These are phyloP conservation scores for Chlamydomonas schloesseri DNA, from an alignment of 139 green algal genomes.

Conservation along the genomic window DNA sequence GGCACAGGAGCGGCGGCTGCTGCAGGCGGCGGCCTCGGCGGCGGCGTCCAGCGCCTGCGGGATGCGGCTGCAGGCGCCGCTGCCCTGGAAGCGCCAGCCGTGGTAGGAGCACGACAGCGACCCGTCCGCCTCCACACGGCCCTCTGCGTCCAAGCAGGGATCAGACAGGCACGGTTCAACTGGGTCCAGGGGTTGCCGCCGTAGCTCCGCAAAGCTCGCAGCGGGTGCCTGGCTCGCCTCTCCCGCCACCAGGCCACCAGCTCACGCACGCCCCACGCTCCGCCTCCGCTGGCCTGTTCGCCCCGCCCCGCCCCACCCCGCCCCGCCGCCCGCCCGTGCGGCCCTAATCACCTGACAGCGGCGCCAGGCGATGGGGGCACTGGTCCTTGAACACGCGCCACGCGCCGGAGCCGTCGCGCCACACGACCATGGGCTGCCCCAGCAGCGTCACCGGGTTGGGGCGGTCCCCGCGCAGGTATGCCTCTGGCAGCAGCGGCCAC, in stretches of 20 bases:
- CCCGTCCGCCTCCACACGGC: slow-evolving; percentile 57
- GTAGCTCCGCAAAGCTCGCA: no score
- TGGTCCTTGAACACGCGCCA: slow-evolving; percentile 52
- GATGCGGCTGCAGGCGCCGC: slow-evolving; percentile 50
- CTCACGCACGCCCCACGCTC: no score
- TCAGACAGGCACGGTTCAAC: no score
- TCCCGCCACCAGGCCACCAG: no score
- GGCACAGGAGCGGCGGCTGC: slow-evolving; percentile 1
- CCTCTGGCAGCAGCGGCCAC: slow-evolving; percentile 31
- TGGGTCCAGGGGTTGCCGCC: no score
- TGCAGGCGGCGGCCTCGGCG: slow-evolving; percentile 25
- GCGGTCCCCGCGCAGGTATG: slow-evolving; percentile 22
- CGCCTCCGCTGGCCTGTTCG: no score
- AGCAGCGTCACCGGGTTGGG: slow-evolving; percentile 46
- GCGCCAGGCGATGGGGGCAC: slow-evolving; percentile 61
- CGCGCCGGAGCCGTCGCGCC: slow-evolving; percentile 28
- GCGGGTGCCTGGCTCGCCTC: no score
- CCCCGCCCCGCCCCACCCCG: no score
- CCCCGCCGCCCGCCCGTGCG: no score
- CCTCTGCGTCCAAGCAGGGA: no score
- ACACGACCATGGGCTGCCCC: slow-evolving; percentile 47
- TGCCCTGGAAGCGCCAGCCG: slow-evolving; percentile 53
- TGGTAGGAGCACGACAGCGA: slow-evolving; percentile 59
- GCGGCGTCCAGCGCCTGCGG: slow-evolving; percentile 42
- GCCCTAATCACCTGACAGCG: slow-evolving; percentile 48